Base-by-base conservation (phyloP, 345 rosid species). In the Boechera stricta region DNA sequence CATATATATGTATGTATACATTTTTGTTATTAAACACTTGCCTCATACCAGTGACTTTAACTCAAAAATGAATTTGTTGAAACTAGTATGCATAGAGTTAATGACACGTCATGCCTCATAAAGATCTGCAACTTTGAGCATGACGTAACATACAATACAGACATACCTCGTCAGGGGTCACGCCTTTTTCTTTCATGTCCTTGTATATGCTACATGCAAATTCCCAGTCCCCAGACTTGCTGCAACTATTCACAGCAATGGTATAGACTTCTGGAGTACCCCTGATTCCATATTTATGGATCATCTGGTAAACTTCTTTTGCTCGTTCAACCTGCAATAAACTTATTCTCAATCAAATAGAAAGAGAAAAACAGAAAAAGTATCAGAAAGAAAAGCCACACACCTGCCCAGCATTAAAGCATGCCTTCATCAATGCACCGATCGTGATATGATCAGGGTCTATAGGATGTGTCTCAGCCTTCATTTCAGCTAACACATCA, bases 241-340 rank as follows among this genome's bases (percentile, higher is more conserved):
- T 87, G 83, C 94, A 89, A 82, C 88, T 82, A 83, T 86, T 89
- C 67, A 88, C 75, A 10, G 96, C 94, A 70, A 93, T 89, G 69
- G 97, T 91, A 84, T 93, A 93, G 71, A 91, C 97, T 80, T 91
- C 97, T 24, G 98, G 95, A 77, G 95, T 90, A 67, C 98, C 98
- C 82, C 56, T 88, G 83, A 94, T 92, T 69, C 78, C 84, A 74
- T 84, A 90, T 79, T 84, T 51, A 72, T 83, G 81, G 38, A 94
- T 83, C 97, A 94, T 88, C 77, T 82, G 80, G 75, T 94, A 94
- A 42, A 86, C 97, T 87, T 94, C 91, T 78, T 79, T 74, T 73
- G 91, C 92, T 63, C 95, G 91, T 58, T 86, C 92, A 68, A 92
- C 87, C 98, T 94, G 79, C 44, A 71, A 74, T 39, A 62, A 87